Evolutionary conservation across 2,329 filamentous ascomycete species (phyloP), one percentile per base, ranked within the genome.

Genomic region (Torrubiella hemipterigena): DNA sequence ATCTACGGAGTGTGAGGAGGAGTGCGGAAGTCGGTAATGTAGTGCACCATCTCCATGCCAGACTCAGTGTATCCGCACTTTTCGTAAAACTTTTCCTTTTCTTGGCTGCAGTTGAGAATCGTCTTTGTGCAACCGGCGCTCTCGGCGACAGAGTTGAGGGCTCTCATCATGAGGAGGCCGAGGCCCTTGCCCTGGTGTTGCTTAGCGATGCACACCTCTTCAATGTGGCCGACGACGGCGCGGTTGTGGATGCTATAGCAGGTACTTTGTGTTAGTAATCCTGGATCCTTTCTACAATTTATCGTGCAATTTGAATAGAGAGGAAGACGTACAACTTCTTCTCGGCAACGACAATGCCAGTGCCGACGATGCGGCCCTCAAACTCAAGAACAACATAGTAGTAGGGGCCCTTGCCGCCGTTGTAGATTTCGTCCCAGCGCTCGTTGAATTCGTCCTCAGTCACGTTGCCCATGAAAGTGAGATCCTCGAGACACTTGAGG

Each of bases 171-270:
- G 41, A 73, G 65, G 50, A 84, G 49, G 0, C 83, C 83, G 13
- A 91, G 59, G 47, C 83, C 85, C 63, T 85, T 86, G 18, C 81
- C 80, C 51, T 87, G 83, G 54, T 87, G 78, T 35, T 81, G 76
- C 55, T 79, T 77, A 30, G 77, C 68, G 18, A 91, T 78, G 4
- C 82, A 80, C 48, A 91, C 87, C 51, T 91, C 83, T 56, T 91
- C 83, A 47, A 91, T 81, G 47, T 91, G 83, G 2, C 82, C 83
- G 5, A 84, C 80, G 11, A 71, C 57, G 14, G 75, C 74, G 16
- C 78, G 66, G 36, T 74, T 65, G 46, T 81, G 77, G 40, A 82
- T 80, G 43, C 68, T 72, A 34, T 39, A 7, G 17, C 14, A n/a
- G 9, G 6, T 16, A n/a, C n/a, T n/a, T n/a, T n/a, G n/a, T n/a